A percentile compares a stretch with the other conserved stretches of the same genome.
phyloP scores from a whole-genome alignment of 495 filamentous ascomycete species.

The Lepraria neglecta region DNA sequence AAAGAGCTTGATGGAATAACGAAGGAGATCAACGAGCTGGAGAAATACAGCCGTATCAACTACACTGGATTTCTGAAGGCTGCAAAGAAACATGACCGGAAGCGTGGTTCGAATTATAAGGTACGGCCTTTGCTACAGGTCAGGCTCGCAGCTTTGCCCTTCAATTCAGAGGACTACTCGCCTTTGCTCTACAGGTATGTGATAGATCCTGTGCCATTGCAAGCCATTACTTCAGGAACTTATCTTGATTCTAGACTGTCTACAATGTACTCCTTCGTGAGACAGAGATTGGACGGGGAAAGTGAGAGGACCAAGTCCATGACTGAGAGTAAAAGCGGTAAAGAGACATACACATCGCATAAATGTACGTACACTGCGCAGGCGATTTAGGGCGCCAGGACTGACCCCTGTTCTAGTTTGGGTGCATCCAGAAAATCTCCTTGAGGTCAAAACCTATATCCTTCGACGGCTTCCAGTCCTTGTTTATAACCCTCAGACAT shows the following conservation, averaged over 20 bases:
- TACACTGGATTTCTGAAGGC: slow-evolving; percentile 98
- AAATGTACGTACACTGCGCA: slow-evolving; percentile 59
- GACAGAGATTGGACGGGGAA: slow-evolving; percentile 65
- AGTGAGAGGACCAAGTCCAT: slow-evolving; percentile 37
- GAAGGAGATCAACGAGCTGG: slow-evolving; percentile 83
- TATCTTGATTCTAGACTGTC: slow-evolving; percentile 50
- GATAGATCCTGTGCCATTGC: neutral
- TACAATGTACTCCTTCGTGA: slow-evolving; percentile 90
- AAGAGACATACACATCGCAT: slow-evolving; percentile 74
- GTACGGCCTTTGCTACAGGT: slow-evolving; percentile 87
- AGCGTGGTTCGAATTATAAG: slow-evolving; percentile 71
- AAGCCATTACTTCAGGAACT: neutral
- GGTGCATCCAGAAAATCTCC: slow-evolving; percentile 89
- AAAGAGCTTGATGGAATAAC: slow-evolving; percentile 78
- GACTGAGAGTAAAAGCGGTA: slow-evolving; percentile 41
- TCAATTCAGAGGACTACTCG: slow-evolving; percentile 93
- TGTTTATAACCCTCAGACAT: slow-evolving; percentile 80
- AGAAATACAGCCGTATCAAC: slow-evolving; percentile 92
- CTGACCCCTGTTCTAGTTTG: slow-evolving; percentile 52
- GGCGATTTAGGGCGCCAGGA: slow-evolving; percentile 60
- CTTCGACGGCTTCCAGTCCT: slow-evolving; percentile 83
- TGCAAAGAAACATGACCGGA: slow-evolving; percentile 96
- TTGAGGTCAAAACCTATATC: slow-evolving; percentile 93
- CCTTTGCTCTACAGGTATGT: slow-evolving; percentile 69
- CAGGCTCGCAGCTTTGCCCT: slow-evolving; percentile 74